A percentile compares a stretch with the other conserved stretches of the same genome.
These are phyloP conservation scores for Fusarium sp. DNA, from an alignment of 2,329 filamentous ascomycete species.

Conservation along the genomic window DNA sequence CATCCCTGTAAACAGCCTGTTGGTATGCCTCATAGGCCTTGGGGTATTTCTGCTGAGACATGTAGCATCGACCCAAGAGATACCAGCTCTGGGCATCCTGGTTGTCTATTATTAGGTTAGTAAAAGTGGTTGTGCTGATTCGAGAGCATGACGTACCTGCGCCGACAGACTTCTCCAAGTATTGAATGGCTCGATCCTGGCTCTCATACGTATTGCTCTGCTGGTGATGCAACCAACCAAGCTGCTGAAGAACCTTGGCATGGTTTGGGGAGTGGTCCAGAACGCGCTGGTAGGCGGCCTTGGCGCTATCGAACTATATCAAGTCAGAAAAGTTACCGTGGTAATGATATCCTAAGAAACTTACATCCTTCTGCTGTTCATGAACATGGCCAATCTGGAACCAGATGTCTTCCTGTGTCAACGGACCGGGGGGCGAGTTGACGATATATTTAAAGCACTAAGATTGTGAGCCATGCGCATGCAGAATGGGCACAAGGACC, in stretches of 20 bases:
- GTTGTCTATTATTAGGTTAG: conserved; percentile 73
- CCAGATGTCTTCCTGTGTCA: conserved; percentile 99
- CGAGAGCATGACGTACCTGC: conserved; percentile 73
- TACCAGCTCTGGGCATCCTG: conserved; percentile 99
- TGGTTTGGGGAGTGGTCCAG: conserved; percentile 95
- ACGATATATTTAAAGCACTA: conserved; percentile 99
- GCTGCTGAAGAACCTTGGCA: conserved; percentile 96
- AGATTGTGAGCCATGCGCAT: conserved; percentile 6
- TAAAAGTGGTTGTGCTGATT: neutral
- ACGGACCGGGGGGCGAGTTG: conserved; percentile 86
- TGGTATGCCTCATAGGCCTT: conserved; percentile 99
- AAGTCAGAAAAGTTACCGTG: conserved; percentile 52
- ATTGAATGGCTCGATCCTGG: conserved; percentile 97
- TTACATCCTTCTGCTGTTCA: conserved; percentile 97
- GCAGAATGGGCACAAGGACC: neutral
- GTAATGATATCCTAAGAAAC: conserved; percentile 55
- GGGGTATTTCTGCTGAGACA: conserved; percentile 99
- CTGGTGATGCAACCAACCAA: conserved; percentile 98
- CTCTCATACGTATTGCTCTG: conserved; percentile 91
- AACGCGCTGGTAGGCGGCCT: conserved; percentile 91
- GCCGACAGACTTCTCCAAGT: conserved; percentile 94
- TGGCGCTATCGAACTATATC: conserved; percentile 89
- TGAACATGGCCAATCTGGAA: conserved; percentile 99
- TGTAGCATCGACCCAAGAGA: conserved; percentile 95
- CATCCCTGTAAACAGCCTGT: conserved; percentile 97